Evolutionary conservation across 2,329 filamentous ascomycete species (phyloP), one percentile per base, ranked within the genome.

Genomic region (Dissoconium aciculare): DNA sequence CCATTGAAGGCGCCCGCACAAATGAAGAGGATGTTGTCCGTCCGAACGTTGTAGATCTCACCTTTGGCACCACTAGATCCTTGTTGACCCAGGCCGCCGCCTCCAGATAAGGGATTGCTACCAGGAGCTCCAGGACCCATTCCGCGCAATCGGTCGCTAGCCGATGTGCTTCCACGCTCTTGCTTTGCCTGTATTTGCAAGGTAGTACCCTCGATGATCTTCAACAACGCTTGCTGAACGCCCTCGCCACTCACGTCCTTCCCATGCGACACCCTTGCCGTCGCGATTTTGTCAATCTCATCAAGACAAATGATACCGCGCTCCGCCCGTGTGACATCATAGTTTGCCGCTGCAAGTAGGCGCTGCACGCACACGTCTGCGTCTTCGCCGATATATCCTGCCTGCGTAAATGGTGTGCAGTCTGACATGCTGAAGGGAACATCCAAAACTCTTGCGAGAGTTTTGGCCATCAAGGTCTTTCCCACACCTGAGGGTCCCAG

Each of bases 221-320:
- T 95, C 17, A 98, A 60, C 4, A 98, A 63, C 5, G 89, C 87
- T 57, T 98, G 89, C 50, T 98, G 89, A 0, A 95, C 89, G 31
- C 89, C 89, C 60, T 95, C 89, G 13, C 89, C 89, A 11, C 85
- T 81, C 3, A 98, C 89, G 49, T 98, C 89, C 45, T 91, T 80
- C 12, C 85, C 87, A 37, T 92, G 84, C 37, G 73, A 74, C 11
- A 85, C 78, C 51, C 89, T 87, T 15, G 82, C 74, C 21, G 80
- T 81, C 2, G 89, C 85, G 35, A 95, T 85, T 59, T 98, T 98
- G 62, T 98, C 89, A 33, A 98, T 83, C 58, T 98, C 89, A 45
- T 98, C 89, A 12, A 98, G 65, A 33, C 92, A 89, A 27, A 98
- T 83, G 33, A 98, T 95, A 4, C 89, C 89, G 31, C 81, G 72